Conservation (phyloP, 2,329 filamentous ascomycete species). For the Nothophaeocryptopus gaeumannii region DNA sequence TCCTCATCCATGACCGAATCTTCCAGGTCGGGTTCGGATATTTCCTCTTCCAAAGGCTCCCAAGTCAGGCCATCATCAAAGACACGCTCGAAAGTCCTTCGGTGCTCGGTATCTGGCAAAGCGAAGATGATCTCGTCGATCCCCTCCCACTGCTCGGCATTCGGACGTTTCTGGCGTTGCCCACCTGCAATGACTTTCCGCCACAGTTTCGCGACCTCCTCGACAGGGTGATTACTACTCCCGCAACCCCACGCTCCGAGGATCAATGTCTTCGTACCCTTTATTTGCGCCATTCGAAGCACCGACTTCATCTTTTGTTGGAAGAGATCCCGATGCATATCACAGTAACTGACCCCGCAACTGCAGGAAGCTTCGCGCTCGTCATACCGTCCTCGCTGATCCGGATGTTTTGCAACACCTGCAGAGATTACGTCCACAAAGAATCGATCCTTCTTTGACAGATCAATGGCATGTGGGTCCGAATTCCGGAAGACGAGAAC, state of each 20-base stretch:
- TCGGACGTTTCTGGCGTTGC: slow-evolving; percentile 34
- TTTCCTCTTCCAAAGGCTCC: slow-evolving; percentile 16
- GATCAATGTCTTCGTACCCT: slow-evolving; percentile 51
- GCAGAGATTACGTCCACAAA: slow-evolving; percentile 59
- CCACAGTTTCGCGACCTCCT: slow-evolving; percentile 58
- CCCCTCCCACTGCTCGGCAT: slow-evolving; percentile 41
- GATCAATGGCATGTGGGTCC: slow-evolving; percentile 38
- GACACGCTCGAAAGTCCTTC: slow-evolving; percentile 48
- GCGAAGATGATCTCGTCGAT: slow-evolving; percentile 59
- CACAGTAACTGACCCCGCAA: slow-evolving; percentile 42
- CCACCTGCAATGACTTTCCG: slow-evolving; percentile 39
- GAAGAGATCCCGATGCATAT: slow-evolving; percentile 51
- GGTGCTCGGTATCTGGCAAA: slow-evolving; percentile 53
- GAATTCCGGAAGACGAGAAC: slow-evolving; percentile 55
- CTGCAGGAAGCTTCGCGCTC: slow-evolving; percentile 34
- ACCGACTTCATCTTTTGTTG: slow-evolving; percentile 58
- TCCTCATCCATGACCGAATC: slow-evolving; percentile 19
- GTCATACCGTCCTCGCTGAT: slow-evolving; percentile 40
- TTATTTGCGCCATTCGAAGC: slow-evolving; percentile 50
- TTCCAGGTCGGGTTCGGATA: slow-evolving; percentile 5
- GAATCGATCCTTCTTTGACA: slow-evolving; percentile 52
- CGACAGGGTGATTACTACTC: slow-evolving; percentile 60
- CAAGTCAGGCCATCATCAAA: slow-evolving; percentile 31
- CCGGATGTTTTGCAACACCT: slow-evolving; percentile 59
- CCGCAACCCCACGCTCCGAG: slow-evolving; percentile 66